These are phyloP conservation scores for Tricladium varicosporioides DNA, from an alignment of 2,329 filamentous ascomycete genomes.

Conservation along the genomic window DNA sequence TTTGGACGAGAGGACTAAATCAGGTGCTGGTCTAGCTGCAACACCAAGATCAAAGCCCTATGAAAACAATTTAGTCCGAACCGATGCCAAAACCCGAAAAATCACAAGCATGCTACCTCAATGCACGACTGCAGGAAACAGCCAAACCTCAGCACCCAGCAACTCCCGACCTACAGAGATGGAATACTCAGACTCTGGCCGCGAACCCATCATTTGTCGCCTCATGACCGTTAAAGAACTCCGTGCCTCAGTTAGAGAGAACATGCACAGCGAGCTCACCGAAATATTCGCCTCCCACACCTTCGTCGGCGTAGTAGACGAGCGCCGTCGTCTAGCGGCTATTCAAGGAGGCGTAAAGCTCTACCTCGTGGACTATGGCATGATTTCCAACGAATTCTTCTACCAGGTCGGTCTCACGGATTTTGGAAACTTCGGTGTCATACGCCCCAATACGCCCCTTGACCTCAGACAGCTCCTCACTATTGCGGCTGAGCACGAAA, in stretches of 20 bases:
- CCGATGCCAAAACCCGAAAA: slow-evolving; percentile 84
- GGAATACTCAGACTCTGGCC: slow-evolving; percentile 71
- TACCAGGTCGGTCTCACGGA: slow-evolving; percentile 94
- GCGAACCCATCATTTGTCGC: slow-evolving; percentile 66
- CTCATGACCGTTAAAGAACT: slow-evolving; percentile 85
- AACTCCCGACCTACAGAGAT: slow-evolving; percentile 45
- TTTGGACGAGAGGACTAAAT: slow-evolving; percentile 10
- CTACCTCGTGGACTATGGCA: slow-evolving; percentile 89
- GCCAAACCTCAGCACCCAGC: slow-evolving; percentile 28
- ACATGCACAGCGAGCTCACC: slow-evolving; percentile 81
- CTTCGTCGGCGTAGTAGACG: slow-evolving; percentile 91
- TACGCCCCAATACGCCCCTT: slow-evolving; percentile 76
- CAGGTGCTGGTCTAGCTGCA: slow-evolving; percentile 23
- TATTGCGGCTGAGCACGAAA: slow-evolving; percentile 72
- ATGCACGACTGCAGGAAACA: slow-evolving; percentile 36
- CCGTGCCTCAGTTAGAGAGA: slow-evolving; percentile 74
- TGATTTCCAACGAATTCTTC: slow-evolving; percentile 83
- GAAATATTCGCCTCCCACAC: slow-evolving; percentile 86
- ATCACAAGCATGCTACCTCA: slow-evolving; percentile 94
- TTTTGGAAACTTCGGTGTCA: slow-evolving; percentile 89
- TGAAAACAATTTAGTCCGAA: slow-evolving; percentile 87
- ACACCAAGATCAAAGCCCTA: slow-evolving; percentile 61
- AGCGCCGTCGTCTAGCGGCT: slow-evolving; percentile 80
- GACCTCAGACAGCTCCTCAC: slow-evolving; percentile 67
- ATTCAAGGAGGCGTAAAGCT: slow-evolving; percentile 92